Evolutionary conservation across 441 rosid genomes (phyloP).

Genomic region (Eruca vesicaria): DNA sequence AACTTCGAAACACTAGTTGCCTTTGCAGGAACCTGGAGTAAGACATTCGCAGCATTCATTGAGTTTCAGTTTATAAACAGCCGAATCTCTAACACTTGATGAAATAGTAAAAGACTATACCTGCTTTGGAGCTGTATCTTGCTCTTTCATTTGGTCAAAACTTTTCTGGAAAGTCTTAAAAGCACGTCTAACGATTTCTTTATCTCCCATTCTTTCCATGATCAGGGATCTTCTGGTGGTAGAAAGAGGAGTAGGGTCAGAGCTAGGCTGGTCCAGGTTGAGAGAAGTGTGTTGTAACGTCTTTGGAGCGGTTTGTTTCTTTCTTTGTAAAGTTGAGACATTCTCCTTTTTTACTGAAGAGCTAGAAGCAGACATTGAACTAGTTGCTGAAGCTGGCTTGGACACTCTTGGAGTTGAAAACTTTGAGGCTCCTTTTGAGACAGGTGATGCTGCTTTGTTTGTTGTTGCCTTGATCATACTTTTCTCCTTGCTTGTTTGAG

Average conservation of each 20-base stretch:
- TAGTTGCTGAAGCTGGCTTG: constrained; percentile 40
- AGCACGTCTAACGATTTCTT: constrained; percentile 79
- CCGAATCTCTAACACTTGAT: not conserved
- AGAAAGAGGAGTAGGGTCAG: constrained; percentile 38
- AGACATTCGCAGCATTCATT: not conserved
- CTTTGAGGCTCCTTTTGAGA: constrained; percentile 35
- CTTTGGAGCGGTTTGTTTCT: constrained; percentile 61
- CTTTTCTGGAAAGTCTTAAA: constrained; percentile 72
- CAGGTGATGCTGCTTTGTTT: constrained; percentile 50
- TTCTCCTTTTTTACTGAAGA: constrained; percentile 40
- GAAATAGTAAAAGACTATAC: constrained; percentile 33
- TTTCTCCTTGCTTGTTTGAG: constrained; percentile 28
- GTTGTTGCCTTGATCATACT: constrained; percentile 42
- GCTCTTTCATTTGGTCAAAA: constrained; percentile 38
- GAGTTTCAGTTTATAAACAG: not conserved
- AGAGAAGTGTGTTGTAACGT: constrained; percentile 64
- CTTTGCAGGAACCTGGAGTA: constrained; percentile 45
- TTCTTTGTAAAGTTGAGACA: constrained; percentile 35
- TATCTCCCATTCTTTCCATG: constrained; percentile 91
- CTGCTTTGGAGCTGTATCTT: constrained; percentile 51
- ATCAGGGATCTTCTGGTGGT: constrained; percentile 56
- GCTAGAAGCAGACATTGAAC: constrained; percentile 35
- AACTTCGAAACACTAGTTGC: constrained; percentile 38
- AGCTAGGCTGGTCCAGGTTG: constrained; percentile 42
- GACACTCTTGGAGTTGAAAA: constrained; percentile 44